Evolutionary conservation across 2,329 filamentous ascomycete species (phyloP), one percentile per base, ranked within the genome.

Genomic region (Xylariaceae sp.): DNA sequence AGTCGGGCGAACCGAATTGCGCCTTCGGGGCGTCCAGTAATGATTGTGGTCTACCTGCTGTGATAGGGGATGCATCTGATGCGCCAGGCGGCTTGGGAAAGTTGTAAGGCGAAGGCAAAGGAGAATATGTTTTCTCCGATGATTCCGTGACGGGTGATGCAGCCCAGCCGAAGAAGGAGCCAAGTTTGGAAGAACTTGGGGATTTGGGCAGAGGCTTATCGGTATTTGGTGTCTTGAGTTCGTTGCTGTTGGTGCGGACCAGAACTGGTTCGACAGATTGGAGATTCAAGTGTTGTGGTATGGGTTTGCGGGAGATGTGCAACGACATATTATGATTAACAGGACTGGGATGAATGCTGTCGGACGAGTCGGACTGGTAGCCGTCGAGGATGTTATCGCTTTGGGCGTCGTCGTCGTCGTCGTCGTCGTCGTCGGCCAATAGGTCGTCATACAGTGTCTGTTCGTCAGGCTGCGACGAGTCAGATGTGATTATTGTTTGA

Each of bases 171-270:
- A 82, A 81, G 58, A 81, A 73, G 30, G 67, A 71, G 46, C 75
- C 75, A 54, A 81, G 70, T 54, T 74, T 66, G 62, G 78, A 66
- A 48, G 78, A 68, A 57, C 65, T 64, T 51, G 80, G 79, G 6
- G 79, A 82, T 55, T 72, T 80, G 11, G 78, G 78, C 5, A 80
- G 62, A 22, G 76, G 76, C 56, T 80, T 81, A 65, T 80, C 76
- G 39, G 76, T 71, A 55, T 75, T 69, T 9, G 71, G 71, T 58
- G 66, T 66, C 56, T 57, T 67, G 46, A 59, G 36, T 27, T 62
- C 60, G 52, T 59, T 55, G 22, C 48, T 60, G 42, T 59, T 51
- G 49, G 58, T 62, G 51, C 60, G 56, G 45, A 61, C 58, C 47
- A 53, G 38, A 19, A 62, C 52, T 55, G 58, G 57, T 54, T 72